Conservation (phyloP, 2,329 filamentous ascomycete species). For the Fusarium euwallaceae region DNA sequence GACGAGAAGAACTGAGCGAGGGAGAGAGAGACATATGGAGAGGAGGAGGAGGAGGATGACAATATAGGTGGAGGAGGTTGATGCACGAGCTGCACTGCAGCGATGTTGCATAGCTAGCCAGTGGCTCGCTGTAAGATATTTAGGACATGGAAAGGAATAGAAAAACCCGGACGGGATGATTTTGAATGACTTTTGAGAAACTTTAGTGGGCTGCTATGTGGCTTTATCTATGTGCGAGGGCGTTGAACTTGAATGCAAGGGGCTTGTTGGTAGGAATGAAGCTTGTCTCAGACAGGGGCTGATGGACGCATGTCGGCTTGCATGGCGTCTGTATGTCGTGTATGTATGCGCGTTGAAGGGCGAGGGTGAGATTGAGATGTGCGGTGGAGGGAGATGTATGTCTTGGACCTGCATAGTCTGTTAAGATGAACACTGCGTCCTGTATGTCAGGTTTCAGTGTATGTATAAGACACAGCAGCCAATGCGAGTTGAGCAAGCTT, state of each 20-base stretch:
- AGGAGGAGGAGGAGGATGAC: constrained; percentile 2
- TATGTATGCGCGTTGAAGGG: not conserved
- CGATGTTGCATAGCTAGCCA: constrained; percentile 17
- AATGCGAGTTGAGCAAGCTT: not conserved
- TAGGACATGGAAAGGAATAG: constrained; percentile 39
- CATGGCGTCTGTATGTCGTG: constrained; percentile 12
- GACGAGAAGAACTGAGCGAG: constrained; percentile 24
- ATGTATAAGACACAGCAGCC: not conserved
- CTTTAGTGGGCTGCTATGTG: constrained; percentile 4
- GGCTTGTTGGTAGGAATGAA: constrained; percentile 21
- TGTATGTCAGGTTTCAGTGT: not conserved
- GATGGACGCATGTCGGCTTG: not conserved
- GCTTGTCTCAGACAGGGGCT: constrained; percentile 24
- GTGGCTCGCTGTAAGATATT: constrained; percentile 29
- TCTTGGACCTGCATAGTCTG: constrained; percentile 17
- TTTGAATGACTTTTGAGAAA: constrained; percentile 29
- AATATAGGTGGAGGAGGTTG: constrained; percentile 5
- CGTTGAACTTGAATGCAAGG: constrained; percentile 26
- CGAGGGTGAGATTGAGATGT: not conserved
- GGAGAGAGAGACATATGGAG: not conserved
- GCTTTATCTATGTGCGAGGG: constrained; percentile 17
- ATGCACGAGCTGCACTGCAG: constrained; percentile 34
- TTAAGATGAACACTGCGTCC: not conserved
- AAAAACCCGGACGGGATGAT: constrained; percentile 22
- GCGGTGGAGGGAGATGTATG: constrained; percentile 9